Conservation (phyloP, 78 protist genomes). For the Planoprotostelium fungivorum region DNA sequence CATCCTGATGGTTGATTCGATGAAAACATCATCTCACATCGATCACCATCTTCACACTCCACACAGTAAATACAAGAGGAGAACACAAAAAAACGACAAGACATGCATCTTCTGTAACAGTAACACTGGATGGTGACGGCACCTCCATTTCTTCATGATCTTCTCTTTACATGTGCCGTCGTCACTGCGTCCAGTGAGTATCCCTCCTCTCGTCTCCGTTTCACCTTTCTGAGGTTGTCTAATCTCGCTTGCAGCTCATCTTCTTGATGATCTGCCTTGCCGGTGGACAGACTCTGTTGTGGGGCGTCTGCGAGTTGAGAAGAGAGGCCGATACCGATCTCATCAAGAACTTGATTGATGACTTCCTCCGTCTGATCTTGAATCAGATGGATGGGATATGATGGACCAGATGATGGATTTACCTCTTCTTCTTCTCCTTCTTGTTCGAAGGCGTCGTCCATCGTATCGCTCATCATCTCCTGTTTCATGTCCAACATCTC, state of each 20-base stretch:
- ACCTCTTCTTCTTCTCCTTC: constrained; percentile 83
- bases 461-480: constrained; percentile 93
- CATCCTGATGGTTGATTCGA: too few relatives aligned
- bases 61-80: too few relatives aligned
- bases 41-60: too few relatives aligned
- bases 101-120: too few relatives aligned
- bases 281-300: background rate
- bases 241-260: background rate
- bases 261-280: background rate
- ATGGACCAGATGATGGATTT: background rate
- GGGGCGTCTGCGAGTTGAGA: constrained; percentile 12
- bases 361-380: constrained; percentile 79
- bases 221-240: background rate
- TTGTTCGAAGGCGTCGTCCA: constrained; percentile 88
- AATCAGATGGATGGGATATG: background rate
- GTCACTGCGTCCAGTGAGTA: background rate
- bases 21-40: too few relatives aligned
- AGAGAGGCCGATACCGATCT: constrained; percentile 79
- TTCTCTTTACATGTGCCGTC: background rate
- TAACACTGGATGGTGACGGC: too few relatives aligned
- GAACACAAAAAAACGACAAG: too few relatives aligned
- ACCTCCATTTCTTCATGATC: too few relatives aligned
- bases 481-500: constrained; percentile 90
- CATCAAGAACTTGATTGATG: constrained; percentile 78
- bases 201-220: background rate